phyloP scores from a whole-genome alignment of 192 early-diverging fungal species.

The Radiomyces spectabilis region DNA sequence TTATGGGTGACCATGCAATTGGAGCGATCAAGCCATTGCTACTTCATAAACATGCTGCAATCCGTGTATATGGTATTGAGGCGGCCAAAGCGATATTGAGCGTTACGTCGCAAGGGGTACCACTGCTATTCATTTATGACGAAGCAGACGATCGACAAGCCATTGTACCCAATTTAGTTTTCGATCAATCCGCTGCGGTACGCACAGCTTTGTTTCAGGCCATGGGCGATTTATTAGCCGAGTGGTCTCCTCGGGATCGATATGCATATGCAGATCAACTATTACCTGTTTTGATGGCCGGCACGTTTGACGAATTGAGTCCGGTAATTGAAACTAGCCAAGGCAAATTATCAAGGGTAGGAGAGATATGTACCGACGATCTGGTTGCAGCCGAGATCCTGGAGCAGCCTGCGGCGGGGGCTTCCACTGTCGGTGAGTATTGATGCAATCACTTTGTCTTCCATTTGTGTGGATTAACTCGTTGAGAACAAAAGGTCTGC shows the following conservation, averaged over 20 bases:
- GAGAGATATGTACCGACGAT: not conserved
- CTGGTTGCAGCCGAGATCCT: conserved; percentile 9
- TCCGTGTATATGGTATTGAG: conserved; percentile 11
- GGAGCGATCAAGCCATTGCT: not conserved
- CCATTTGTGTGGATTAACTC: too few species aligned
- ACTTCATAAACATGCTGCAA: conserved; percentile 1
- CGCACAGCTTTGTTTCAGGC: not conserved
- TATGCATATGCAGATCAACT: conserved; percentile 5
- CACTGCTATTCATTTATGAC: conserved; percentile 2
- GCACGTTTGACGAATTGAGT: conserved; percentile 2
- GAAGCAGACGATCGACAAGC: not conserved
- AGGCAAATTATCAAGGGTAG: not conserved
- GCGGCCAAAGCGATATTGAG: not conserved
- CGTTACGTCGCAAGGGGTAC: not conserved
- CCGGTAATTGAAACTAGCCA: not conserved
- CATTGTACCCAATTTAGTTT: not conserved
- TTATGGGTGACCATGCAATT: conserved; percentile 2
- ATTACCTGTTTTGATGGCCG: conserved; percentile 6
- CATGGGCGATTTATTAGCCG: not conserved
- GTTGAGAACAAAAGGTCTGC: not conserved
- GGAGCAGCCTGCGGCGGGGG: too few species aligned
- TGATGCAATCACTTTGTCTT: not conserved
- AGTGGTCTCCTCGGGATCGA: conserved; percentile 2
- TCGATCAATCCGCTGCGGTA: conserved; percentile 2
- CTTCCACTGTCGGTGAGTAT: conserved; percentile 4